Base-by-base conservation (phyloP, 148 eudicot species). In the Selenicereus undatus region DNA sequence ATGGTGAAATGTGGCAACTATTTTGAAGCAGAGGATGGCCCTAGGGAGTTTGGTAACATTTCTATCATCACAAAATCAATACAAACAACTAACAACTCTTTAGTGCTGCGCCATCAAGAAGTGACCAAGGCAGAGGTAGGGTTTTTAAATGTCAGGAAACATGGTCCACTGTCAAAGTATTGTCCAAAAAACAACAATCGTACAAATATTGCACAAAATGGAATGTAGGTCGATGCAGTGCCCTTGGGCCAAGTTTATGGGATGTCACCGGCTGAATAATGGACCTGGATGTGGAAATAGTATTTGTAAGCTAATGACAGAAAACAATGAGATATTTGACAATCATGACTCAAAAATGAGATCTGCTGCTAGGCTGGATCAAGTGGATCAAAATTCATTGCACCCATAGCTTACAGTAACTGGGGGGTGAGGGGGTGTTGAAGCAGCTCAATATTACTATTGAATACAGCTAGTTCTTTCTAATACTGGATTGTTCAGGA, bases 21-120 rank as follows among this genome's bases (percentile, higher is more conserved):
- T 89, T 92, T 91, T 86, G 94, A 92, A 84, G 93, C 98, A 64
- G 99, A 91, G 76, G 86, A 91, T 86, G 99, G 99, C 48, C 97
- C 93, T 79, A 90, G 98, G 86, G 90, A 90, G 81, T 91, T 96
- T 86, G 98, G 99, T 71, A 84, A 91, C 80, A 88, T 94, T 71
- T 87, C 82, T 78, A 87, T 91, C 64, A 84, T 80, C 80, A 93
- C 94, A 43, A 93, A 90, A 81, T 86, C 85, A 86, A 91, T 83
- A 76, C 83, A 77, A 76, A 89, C 90, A 70, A 89, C 95, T 4
- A 84, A 82, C 52, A 92, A 83, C 82, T 91, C 94, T 72, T 82
- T 96, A 82, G 90, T 91, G 8, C 78, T 93, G 84, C 93, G 98
- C 66, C 87, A 83, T 82, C 60, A 93, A 84, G 97, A 96, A 84